A percentile compares a stretch with the other conserved stretches of the same genome.
Evolutionary conservation across 73 alveolate species (phyloP).

Genomic region (Chromera velia): DNA sequence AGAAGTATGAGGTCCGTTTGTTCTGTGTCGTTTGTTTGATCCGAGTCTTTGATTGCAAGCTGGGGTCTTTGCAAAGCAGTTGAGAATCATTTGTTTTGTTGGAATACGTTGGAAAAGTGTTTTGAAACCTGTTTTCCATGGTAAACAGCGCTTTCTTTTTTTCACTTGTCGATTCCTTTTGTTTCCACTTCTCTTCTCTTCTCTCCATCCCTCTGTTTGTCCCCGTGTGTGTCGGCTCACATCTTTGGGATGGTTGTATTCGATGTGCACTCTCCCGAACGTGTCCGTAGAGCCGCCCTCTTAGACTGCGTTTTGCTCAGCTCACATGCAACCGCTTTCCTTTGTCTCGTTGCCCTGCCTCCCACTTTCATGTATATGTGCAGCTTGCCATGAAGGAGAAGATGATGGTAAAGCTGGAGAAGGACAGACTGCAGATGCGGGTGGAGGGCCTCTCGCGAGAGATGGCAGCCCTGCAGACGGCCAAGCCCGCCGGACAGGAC

Average conservation of each 20-base stretch:
- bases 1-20: constrained; percentile 71
- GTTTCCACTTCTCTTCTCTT: neutral
- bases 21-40: neutral
- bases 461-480: no score
- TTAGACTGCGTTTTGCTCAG: no score
- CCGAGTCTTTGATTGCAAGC: neutral
- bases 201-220: neutral
- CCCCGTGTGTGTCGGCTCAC: constrained; percentile 2
- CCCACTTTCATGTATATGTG: no score
- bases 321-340: no score
- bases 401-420: constrained; percentile 92
- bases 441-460: constrained; percentile 71
- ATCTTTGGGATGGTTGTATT: no score
- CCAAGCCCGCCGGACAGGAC: no score
- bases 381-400: constrained; percentile 69
- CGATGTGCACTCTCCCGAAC: no score
- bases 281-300: no score
- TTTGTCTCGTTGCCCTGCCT: no score
- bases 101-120: neutral
- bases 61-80: neutral
- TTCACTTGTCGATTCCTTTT: no score
- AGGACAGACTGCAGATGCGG: constrained; percentile 92
- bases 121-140: neutral
- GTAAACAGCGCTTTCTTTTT: neutral
- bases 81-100: neutral